Evolutionary conservation across 164 flowering plant genomes (phyloP).

Genomic region (Cinnamomum micranthum): DNA sequence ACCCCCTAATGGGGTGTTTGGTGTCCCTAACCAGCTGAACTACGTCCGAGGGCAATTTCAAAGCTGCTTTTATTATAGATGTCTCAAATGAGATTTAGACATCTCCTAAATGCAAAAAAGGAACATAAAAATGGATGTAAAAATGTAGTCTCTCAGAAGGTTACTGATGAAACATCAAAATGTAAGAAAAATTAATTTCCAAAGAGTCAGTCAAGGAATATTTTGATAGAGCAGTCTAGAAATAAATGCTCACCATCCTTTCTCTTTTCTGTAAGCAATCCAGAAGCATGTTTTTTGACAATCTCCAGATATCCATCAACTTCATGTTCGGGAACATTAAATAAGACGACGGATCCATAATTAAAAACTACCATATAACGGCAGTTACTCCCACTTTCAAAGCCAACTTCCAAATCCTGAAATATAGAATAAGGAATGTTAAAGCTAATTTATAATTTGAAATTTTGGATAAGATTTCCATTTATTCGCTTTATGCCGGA

Average conservation of each 20-base stretch:
- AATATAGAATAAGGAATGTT: neutral
- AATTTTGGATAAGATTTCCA: too few species aligned
- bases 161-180: neutral
- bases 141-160: neutral
- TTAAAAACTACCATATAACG: conserved; percentile 83
- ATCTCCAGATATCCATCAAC: conserved; percentile 59
- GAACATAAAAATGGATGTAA: neutral
- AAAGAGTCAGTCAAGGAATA: too few species aligned
- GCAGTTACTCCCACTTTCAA: conserved; percentile 18
- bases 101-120: too few species aligned
- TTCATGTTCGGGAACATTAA: conserved; percentile 76
- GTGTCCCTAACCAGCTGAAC: too few species aligned
- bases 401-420: neutral
- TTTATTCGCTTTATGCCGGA: neutral
- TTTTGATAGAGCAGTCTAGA: neutral
- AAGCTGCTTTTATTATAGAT: too few species aligned
- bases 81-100: neutral
- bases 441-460: neutral
- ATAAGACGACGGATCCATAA: conserved; percentile 82
- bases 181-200: neutral
- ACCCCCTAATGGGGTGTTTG: too few species aligned
- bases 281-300: conserved; percentile 70
- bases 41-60: too few species aligned
- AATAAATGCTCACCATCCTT: conserved; percentile 59
- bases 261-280: conserved; percentile 72